Base-by-base conservation (phyloP, 306 rosid species). In the Vigna nakashimae region DNA sequence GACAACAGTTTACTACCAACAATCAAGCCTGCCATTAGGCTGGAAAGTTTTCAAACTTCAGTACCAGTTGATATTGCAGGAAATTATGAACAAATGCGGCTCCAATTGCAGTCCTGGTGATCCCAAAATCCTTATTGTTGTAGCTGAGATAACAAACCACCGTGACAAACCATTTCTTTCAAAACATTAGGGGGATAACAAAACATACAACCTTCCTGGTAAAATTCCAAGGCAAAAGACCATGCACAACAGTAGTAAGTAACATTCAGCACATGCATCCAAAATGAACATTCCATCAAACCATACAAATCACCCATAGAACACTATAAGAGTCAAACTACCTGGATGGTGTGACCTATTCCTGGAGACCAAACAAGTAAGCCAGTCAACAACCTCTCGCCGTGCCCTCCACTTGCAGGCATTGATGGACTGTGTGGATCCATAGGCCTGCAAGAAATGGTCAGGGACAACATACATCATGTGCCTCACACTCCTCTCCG, bases 401-500 rank as follows among this genome's bases (percentile, higher is more conserved):
- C 96, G 85, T 0, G 93, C 92, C 43, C 97, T 83, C 96, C 97
- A 92, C 69, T 88, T 92, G 69, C 80, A 80, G 16, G 71, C 84
- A 82, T 77, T 80, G 71, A 84, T 51, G 18, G 77, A 74, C 30
- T 71, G 84, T 12, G 78, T 62, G 58, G 90, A 76, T 75, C 81
- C 90, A 30, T 80, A 87, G 45, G 79, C 80, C 79, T 74, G 68
- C 82, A 90, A 71, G 45, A 92, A 90, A 5, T 85, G 85, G 22
- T 86, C 91, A 5, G 91, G 83, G 52, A 89, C 87, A 71, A 89
- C 93, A 79, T 90, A 92, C 86, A 88, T 71, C 97, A 92, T 92
- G 77, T 92, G 97, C 82, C 97, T 85, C 73, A 92, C 86, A 57
- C 97, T 92, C 87, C 93, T 90, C 94, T 90, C 97, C 13, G 96